Evolutionary conservation across 805 yeast species (phyloP), one percentile per base, ranked within the genome.

Genomic region (Candida berthetii): DNA sequence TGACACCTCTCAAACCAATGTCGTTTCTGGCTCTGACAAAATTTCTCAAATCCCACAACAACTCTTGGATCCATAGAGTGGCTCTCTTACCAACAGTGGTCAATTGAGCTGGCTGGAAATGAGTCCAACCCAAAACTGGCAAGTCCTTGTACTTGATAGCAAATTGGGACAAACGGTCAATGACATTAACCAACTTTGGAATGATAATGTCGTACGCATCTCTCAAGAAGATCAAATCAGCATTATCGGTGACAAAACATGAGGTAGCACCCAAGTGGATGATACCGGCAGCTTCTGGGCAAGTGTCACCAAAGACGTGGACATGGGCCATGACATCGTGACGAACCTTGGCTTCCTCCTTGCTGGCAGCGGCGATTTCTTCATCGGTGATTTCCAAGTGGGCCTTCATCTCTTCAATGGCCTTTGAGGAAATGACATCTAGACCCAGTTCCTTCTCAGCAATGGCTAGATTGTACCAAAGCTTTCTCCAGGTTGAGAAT

Each of bases 271-370:
- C 99, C 58, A 93, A 72, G 64, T 93, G 99, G 58, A 93, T 93
- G 65, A 93, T 91, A 53, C 98, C 98, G 31, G 98, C 91, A 29
- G 99, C 99, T 7, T 83, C 84, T 16, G 99, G 99, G 56, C 95
- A 86, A 14, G 86, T 80, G 55, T 82, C 74, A 52, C 99, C 99
- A 62, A 85, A 93, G 44, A 84, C 86, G 61, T 93, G 99, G 43
- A 93, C 99, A 56, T 93, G 99, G 42, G 98, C 96, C 99, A 93
- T 93, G 54, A 93, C 99, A 62, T 93, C 99, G 66, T 93, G 99
- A 72, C 99, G 85, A 44, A 93, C 98, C 63, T 85, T 89, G 40
- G 98, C 96, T 68, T 93, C 99, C 69, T 93, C 97, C 52, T 77
- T 79, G 44, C 90, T 71, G 35, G 99, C 98, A 43, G 72, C 85